Base-by-base conservation (phyloP, 2,329 filamentous ascomycete species). In the Lecanicillium sp. region DNA sequence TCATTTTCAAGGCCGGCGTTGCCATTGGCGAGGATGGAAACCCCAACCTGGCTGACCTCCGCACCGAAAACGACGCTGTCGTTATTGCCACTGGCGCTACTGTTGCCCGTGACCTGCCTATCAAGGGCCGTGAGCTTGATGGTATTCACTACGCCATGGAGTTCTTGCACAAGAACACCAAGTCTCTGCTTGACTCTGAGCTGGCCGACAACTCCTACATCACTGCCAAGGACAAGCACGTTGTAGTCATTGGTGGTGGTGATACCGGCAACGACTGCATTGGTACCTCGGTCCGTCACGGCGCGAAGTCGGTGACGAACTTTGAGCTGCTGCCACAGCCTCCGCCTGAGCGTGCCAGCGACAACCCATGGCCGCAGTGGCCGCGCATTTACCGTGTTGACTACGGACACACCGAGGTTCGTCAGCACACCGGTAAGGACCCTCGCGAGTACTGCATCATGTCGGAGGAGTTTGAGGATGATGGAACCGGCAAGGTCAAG, bases 351-450 rank as follows among this genome's bases (percentile, higher is more conserved):
- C 87, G 90, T 66, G 88, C 86, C 47, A 77, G 79, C 46, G 90
- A 96, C 65, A 97, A 97, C 72, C 90, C 90, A 46, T 97, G 90
- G 90, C 90, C 90, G 9, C 90, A 96, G 66, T 97, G 90, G 89
- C 90, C 90, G 42, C 86, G 89, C 55, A 89, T 96, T 60, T 96
- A 95, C 75, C 88, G 90, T 52, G 86, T 96, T n/a, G 90, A 97
- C 66, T 97, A 97, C 57, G 90, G 90, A 41, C 90, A 97, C 71
- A 84, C 83, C 13, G 90, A 97, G 65, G 90, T 96, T 54, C 88
- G 90, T 63, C 88, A 90, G 51, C 89, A 96, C 70, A 90, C 89
- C 71, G 90, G 90, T 65, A 89, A 89, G 60, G 90, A 96, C 55
- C 90, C 90, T 42, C 87, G 90, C 52, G 90, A 96, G 68, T 97